Conservation (phyloP, 148 eudicot genomes). For the Gaultheria prostrata region DNA sequence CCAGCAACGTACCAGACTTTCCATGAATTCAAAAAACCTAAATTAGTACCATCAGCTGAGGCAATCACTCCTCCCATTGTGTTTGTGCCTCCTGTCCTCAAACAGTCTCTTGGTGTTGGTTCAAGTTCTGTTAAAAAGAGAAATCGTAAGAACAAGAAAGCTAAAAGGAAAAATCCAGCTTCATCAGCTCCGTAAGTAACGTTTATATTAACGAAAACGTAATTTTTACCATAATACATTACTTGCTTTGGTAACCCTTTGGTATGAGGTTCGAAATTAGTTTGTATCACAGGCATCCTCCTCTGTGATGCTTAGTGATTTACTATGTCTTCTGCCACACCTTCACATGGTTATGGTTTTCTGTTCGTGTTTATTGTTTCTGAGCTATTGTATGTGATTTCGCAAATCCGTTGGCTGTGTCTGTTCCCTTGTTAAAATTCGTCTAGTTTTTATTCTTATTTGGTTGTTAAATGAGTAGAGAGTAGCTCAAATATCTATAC, state of each 20-base stretch:
- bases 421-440: not conserved
- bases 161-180: slow-evolving; percentile 31
- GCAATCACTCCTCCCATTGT: slow-evolving; percentile 21
- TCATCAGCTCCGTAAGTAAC: slow-evolving; percentile 26
- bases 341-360: not conserved
- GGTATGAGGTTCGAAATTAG: not conserved
- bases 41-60: slow-evolving; percentile 19
- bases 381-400: not conserved
- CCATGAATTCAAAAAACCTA: slow-evolving; percentile 33
- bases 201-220: not conserved
- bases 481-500: not conserved
- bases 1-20: slow-evolving; percentile 17
- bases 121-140: slow-evolving; percentile 28
- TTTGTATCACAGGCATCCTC: not conserved
- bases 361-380: not conserved
- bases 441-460: not conserved
- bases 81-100: slow-evolving; percentile 31
- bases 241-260: not conserved
- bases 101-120: slow-evolving; percentile 15
- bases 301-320: slow-evolving; percentile 1
- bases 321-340: not conserved
- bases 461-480: not conserved
- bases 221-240: not conserved
- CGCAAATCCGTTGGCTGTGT: not conserved
- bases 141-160: slow-evolving; percentile 32